A percentile compares a stretch with the other conserved stretches of the same genome.
Evolutionary conservation across 768 basidiomycete genomes (phyloP).

Genomic region (Calocybe cyanea): DNA sequence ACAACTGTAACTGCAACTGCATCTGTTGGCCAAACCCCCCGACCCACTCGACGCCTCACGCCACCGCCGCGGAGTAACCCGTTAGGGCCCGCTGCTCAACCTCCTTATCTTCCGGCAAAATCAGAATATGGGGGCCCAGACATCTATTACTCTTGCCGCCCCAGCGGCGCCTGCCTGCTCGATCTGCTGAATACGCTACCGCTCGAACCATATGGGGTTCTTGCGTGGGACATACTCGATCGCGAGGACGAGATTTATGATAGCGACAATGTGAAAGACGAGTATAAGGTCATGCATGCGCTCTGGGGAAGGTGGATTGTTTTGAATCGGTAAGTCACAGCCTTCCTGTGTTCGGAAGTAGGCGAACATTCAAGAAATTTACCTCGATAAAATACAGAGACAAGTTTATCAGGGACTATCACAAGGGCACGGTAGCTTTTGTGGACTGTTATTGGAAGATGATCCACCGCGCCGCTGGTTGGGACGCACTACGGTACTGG

Average conservation of each 20-base stretch:
- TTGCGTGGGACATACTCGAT: constrained; percentile 68
- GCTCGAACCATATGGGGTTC: constrained; percentile 57
- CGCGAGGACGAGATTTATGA: constrained; percentile 76
- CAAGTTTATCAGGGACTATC: constrained; percentile 52
- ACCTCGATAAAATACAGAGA: constrained; percentile 32
- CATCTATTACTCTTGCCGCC: constrained; percentile 58
- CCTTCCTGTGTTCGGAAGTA: background rate
- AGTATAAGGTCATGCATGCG: constrained; percentile 76
- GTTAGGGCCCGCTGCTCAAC: constrained; percentile 47
- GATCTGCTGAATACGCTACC: constrained; percentile 62
- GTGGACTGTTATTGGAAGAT: constrained; percentile 59
- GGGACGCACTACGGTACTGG: constrained; percentile 59
- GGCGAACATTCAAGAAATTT: background rate
- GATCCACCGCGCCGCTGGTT: constrained; percentile 69
- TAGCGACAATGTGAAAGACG: constrained; percentile 64
- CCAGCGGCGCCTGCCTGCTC: constrained; percentile 59
- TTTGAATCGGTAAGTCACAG: constrained; percentile 44
- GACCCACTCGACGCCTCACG: constrained; percentile 25
- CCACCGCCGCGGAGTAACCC: constrained; percentile 40
- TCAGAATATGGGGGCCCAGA: constrained; percentile 44
- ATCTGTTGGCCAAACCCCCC: constrained; percentile 6
- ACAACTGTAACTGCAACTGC: constrained; percentile 9
- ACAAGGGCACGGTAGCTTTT: constrained; percentile 49
- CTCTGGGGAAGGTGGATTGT: constrained; percentile 77
- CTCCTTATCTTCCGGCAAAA: constrained; percentile 49